These are phyloP conservation scores for Auriscalpium orientale DNA, from an alignment of 768 basidiomycete genomes.

Conservation along the genomic window DNA sequence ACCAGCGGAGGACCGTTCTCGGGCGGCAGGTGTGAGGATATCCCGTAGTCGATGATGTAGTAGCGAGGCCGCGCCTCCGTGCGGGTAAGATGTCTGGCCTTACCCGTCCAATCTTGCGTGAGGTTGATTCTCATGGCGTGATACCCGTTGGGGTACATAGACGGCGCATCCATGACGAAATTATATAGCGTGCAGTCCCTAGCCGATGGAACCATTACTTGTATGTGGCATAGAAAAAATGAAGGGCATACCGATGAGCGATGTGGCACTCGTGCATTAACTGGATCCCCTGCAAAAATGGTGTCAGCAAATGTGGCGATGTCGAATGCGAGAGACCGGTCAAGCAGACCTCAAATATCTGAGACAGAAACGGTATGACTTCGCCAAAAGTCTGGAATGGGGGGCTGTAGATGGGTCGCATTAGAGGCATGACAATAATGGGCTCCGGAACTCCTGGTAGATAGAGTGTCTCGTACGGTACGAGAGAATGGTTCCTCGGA, in stretches of 20 bases:
- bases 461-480: constrained; percentile 12
- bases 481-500: constrained; percentile 19
- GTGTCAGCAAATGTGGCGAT: neutral
- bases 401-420: constrained; percentile 15
- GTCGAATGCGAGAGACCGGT: neutral
- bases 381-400: constrained; percentile 20
- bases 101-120: neutral
- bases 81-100: neutral
- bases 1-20: constrained; percentile 1
- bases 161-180: constrained; percentile 9
- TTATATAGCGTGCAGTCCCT: constrained; percentile 3
- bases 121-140: constrained; percentile 1
- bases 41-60: constrained; percentile 8
- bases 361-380: constrained; percentile 17
- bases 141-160: constrained; percentile 4
- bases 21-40: constrained; percentile 1
- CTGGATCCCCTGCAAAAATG: constrained; percentile 1
- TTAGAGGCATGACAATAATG: constrained; percentile 16
- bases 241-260: constrained; percentile 7
- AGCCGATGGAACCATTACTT: too few species aligned
- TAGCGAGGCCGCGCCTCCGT: neutral
- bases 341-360: constrained; percentile 17
- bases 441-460: constrained; percentile 6
- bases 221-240: neutral
- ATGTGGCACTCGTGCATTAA: constrained; percentile 9